Percentiles rank a stretch among this genome's conserved stretches.
These are phyloP conservation scores for Kondoa malvinella DNA, from an alignment of 768 basidiomycete genomes.

Conservation along the genomic window DNA sequence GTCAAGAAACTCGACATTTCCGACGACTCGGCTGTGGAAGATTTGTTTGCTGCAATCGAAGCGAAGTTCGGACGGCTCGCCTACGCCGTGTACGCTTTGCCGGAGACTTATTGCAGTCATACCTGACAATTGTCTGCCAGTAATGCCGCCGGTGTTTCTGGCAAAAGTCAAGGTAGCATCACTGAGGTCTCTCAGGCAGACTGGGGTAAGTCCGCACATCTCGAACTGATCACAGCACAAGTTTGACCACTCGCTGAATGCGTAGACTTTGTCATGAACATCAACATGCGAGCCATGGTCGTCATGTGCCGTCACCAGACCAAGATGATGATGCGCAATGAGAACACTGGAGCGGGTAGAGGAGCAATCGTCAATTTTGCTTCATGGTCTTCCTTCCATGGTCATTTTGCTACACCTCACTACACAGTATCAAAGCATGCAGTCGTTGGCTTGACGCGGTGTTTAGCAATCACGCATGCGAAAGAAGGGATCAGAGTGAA, in stretches of 20 bases:
- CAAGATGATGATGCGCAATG: neutral
- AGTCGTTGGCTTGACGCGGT: neutral
- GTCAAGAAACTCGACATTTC: neutral
- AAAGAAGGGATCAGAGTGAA: neutral
- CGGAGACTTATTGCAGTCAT: neutral
- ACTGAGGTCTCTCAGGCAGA: neutral
- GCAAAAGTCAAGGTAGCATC: neutral
- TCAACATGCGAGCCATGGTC: neutral
- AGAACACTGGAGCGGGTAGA: neutral
- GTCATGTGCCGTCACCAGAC: neutral
- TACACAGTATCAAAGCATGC: neutral
- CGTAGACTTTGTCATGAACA: neutral
- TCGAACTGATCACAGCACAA: neutral
- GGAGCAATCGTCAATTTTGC: neutral
- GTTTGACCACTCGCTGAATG: neutral
- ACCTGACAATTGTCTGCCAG: neutral
- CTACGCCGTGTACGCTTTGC: neutral
- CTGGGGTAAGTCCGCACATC: neutral
- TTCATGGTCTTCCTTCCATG: too few relatives aligned
- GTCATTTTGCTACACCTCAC: neutral
- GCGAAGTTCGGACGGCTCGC: neutral
- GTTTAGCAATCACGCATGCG: neutral
- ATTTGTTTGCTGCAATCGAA: neutral
- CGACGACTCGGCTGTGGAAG: neutral
- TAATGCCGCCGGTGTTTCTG: neutral